phyloP scores from a whole-genome alignment of 768 basidiomycete genomes.

The Polyporus arcularius region DNA sequence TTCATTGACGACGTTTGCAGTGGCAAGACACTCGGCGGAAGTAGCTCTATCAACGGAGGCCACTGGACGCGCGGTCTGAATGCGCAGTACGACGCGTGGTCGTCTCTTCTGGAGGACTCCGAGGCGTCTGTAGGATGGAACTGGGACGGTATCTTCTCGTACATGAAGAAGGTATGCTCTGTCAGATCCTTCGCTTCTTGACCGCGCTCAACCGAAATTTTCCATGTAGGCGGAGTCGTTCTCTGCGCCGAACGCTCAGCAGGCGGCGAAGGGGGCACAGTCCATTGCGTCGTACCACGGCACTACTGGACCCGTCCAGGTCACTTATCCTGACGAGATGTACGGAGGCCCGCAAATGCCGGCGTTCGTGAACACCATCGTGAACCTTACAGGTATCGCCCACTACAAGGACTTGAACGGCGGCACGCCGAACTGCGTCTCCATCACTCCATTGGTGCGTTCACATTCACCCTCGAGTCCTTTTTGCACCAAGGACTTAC shows the following conservation, averaged over 20 bases:
- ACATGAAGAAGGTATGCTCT: constrained; percentile 23
- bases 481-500: background rate
- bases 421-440: constrained; percentile 55
- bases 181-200: background rate
- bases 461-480: no score
- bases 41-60: constrained; percentile 25
- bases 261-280: constrained; percentile 47
- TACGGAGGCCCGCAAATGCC: constrained; percentile 38
- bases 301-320: constrained; percentile 52
- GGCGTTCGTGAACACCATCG: constrained; percentile 53
- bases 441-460: constrained; percentile 52
- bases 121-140: constrained; percentile 21
- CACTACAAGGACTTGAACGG: constrained; percentile 55
- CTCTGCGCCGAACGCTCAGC: constrained; percentile 47
- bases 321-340: constrained; percentile 51
- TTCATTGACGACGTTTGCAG: constrained; percentile 20
- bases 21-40: constrained; percentile 44
- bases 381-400: constrained; percentile 48
- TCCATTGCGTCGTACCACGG: constrained; percentile 50
- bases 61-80: background rate
- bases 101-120: background rate
- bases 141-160: constrained; percentile 25
- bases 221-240: constrained; percentile 48
- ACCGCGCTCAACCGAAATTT: no score
- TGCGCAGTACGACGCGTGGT: constrained; percentile 22